Evolutionary conservation across 176 grass and related monocot genomes (phyloP), one percentile per base, ranked within the genome.

Genomic region (Melocanna baccifera): DNA sequence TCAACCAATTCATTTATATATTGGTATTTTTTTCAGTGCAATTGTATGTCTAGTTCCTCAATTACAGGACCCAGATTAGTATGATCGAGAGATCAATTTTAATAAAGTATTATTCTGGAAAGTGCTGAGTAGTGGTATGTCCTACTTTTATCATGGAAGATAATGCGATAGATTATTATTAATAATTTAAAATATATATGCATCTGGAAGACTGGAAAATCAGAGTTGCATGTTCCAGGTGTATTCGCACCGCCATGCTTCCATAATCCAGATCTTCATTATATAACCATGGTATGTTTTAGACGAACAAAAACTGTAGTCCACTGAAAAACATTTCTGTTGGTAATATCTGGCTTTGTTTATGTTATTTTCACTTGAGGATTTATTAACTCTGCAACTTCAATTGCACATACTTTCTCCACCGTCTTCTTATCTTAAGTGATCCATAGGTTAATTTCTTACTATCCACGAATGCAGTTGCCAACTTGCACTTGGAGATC

Each of bases 401-500:
- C 32, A 73, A 9, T 47, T 72, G 57, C 46, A 65, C 46, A 72
- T 84, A 67, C 43, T 89, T 59, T 80, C 40, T 75, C 22, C 36
- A 40, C 53, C 4, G 7, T 36, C 40, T 45, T 47, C 4, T 16
- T 78, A 8, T 16, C 16, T 86, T 73, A 71, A 87, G 42, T 80
- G 42, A 25, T 40, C 51, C 62, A 53, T 59, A 62, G 29, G 13
- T 34, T 90, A 57, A 87, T 67, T 42, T 72, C 76, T 87, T 70
- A 41, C 10, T 71, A 16, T 67, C 50, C 53, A 69, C 69, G 36
- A 57, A 78, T 91, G 50, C 83, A 98, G 93, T 84, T 98, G 96
- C 71, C 86, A 89, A 30, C 89, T 98, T 87, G 89, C 88, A 67
- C 84, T 98, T 83, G 96, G 96, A 7, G 84, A 96, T 73, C 78